phyloP scores from a whole-genome alignment of 1,139 yeast species.

The Sporopachydermia cereana region DNA sequence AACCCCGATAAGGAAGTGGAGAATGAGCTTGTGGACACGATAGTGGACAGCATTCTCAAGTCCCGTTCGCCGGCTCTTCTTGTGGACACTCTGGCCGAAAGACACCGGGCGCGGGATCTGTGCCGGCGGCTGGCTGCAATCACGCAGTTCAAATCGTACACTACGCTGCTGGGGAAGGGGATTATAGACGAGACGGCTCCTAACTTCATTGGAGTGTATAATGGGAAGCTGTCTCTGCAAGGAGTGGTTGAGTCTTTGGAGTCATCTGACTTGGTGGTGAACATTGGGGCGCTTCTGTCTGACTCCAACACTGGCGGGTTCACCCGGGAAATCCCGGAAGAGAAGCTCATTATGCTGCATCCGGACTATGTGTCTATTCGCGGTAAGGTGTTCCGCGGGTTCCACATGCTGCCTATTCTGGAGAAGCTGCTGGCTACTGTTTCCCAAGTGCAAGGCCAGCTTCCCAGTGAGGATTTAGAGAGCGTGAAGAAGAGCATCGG shows the following conservation, averaged over 20 bases:
- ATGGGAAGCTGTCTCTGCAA: slow-evolving; percentile 36
- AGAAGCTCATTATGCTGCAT: slow-evolving; percentile 27
- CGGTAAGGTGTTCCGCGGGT: slow-evolving; percentile 19
- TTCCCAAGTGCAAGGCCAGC: neutral
- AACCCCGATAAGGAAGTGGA: slow-evolving; percentile 24
- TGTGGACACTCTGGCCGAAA: slow-evolving; percentile 52
- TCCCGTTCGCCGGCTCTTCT: slow-evolving; percentile 50
- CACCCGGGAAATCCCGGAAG: slow-evolving; percentile 25
- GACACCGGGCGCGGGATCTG: slow-evolving; percentile 34
- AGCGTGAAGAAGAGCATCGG: neutral
- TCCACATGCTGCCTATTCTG: slow-evolving; percentile 1
- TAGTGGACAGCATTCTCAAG: slow-evolving; percentile 38
- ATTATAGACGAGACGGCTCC: slow-evolving; percentile 49
- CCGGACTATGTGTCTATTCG: slow-evolving; percentile 37
- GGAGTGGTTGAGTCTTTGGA: slow-evolving; percentile 30
- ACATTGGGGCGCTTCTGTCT: slow-evolving; percentile 29
- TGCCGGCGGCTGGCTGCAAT: slow-evolving; percentile 36
- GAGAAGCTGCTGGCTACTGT: slow-evolving; percentile 4
- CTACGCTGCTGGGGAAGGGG: slow-evolving; percentile 42
- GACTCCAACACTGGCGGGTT: slow-evolving; percentile 34
- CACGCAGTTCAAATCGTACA: slow-evolving; percentile 34
- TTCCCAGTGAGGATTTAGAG: neutral
- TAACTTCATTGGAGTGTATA: slow-evolving; percentile 53
- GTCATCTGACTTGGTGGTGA: slow-evolving; percentile 25
- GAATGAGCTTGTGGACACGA: slow-evolving; percentile 31